Evolutionary conservation across 2,329 filamentous ascomycete species (phyloP), one percentile per base, ranked within the genome.

Genomic region (Colletotrichum lindemuthianum): DNA sequence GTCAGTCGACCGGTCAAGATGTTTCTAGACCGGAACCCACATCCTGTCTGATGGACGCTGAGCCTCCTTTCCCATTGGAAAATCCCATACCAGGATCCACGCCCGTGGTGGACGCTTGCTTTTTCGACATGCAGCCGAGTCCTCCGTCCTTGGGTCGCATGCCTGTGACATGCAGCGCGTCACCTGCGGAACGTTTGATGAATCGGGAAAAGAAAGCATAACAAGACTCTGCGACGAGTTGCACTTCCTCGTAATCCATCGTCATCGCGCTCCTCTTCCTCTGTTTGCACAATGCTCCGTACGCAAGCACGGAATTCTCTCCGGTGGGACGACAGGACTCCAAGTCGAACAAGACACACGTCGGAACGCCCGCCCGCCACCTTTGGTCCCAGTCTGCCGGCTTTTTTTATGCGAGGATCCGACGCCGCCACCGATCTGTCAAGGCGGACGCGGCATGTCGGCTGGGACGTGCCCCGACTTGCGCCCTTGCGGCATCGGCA

Each of bases 201-300:
- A 45, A 39, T 32, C 36, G 16, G 13, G 50, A 60, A 34, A 64
- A 60, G 60, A 44, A 64, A 60, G 24, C 4, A 24, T 4, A 24
- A 3, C 4, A 1, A 24, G 24, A 24, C 24, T 24, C 4, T 24
- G 24, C 24, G 24, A 24, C 24, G 24, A 24, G 24, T 24, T 24
- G 24, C 24, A 24, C 24, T 24, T 24, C 4, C 4, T 24, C 24
- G 24, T 24, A 24, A 24, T 24, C 24, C 24, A 24, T 24, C 24
- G 24, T 5, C 24, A 24, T 24, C 24, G 24, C 24, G 24, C 24
- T 24, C 4, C 24, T 24, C 24, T 24, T 24, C 4, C 24, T 24
- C 24, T 24, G 24, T 24, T 24, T 24, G 24, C 24, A 24, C 24
- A 24, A 24, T 4, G 5, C 24, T 24, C 24, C 24, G 4, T 24